These are phyloP conservation scores for Exobasidium rhododendri DNA, from an alignment of 1,284 basidiomycete species.

Conservation along the genomic window DNA sequence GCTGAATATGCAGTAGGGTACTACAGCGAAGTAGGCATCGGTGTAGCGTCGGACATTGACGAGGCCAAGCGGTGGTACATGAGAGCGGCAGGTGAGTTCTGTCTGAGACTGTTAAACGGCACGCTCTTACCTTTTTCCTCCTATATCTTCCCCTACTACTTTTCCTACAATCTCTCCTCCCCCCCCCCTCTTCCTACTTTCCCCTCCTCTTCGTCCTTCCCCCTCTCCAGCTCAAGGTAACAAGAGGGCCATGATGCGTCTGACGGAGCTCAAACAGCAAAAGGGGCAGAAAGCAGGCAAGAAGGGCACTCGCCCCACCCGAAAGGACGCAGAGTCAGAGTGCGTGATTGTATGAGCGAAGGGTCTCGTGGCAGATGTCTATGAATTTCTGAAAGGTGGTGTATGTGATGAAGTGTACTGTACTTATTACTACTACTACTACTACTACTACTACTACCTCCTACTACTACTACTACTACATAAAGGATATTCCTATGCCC, in stretches of 20 bases:
- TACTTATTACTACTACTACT: not conserved
- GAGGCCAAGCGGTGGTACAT: conserved; percentile 98
- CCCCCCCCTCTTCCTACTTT: no score
- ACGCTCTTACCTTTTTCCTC: no score
- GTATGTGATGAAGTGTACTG: not conserved
- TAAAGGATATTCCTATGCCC: conserved; percentile 71
- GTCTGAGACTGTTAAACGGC: no score
- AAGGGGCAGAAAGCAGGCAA: conserved; percentile 28
- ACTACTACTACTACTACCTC: not conserved
- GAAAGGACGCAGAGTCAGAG: conserved; percentile 21
- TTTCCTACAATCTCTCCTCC: no score
- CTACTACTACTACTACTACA: conserved; percentile 15
- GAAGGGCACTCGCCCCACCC: conserved; percentile 38
- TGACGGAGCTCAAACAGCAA: conserved; percentile 69
- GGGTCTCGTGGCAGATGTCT: no score
- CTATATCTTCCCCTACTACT: no score
- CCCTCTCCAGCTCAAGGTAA: conserved; percentile 95
- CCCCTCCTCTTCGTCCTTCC: no score
- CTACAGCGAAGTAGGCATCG: conserved; percentile 96
- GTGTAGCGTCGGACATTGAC: conserved; percentile 90
- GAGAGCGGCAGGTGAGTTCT: conserved; percentile 66
- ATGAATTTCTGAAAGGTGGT: not conserved
- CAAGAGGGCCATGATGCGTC: conserved; percentile 86
- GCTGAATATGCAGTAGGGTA: conserved; percentile 78
- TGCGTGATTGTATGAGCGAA: conserved; percentile 1